Evolutionary conservation across 768 basidiomycete species (phyloP), one percentile per base, ranked within the genome.

Genomic region (Tylopilus felleus): DNA sequence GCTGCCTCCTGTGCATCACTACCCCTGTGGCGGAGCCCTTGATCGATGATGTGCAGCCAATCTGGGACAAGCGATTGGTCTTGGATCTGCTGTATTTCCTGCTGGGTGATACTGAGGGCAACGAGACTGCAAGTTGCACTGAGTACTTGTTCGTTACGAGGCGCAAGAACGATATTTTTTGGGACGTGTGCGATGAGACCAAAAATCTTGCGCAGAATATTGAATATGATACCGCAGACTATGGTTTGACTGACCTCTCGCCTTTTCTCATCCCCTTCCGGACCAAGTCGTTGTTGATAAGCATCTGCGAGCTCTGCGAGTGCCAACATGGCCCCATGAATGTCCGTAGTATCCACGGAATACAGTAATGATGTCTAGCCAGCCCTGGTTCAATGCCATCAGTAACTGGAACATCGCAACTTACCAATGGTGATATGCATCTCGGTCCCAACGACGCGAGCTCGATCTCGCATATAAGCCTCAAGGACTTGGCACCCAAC

Each of bases 281-380:
- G 27, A 65, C 63, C 42, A 71, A 66, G 38, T 61, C 53, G 52
- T 56, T 57, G 66, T 16, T 68, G 73, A 58, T 78, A 85, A 2
- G 84, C 85, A n/a, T 72, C 66, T 0, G 91, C 84, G 16, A 98
- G 74, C 65, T 93, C 87, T 8, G 79, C 77, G 23, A 98, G 74
- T 1, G 82, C 84, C 22, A 85, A 73, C n/a, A 98, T 71, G 9
- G 80, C 85, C 2, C 96, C 96, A 64, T 98, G 94, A 10, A 94
- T 73, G 62, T 89, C 87, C 19, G 77, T 73, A 13, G 75, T 55
- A 68, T 97, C 93, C 21, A 81, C 66, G 8, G 88, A 85, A 13
- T 77, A 75, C 25, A 88, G 71, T 7, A 92, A 70, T 29, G 69
- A 67, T 3, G 75, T 74, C 90, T 92, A 56, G 12, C 44, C 28